These are phyloP conservation scores for Nemania diffusa DNA, from an alignment of 2,329 filamentous ascomycete species.

Conservation along the genomic window DNA sequence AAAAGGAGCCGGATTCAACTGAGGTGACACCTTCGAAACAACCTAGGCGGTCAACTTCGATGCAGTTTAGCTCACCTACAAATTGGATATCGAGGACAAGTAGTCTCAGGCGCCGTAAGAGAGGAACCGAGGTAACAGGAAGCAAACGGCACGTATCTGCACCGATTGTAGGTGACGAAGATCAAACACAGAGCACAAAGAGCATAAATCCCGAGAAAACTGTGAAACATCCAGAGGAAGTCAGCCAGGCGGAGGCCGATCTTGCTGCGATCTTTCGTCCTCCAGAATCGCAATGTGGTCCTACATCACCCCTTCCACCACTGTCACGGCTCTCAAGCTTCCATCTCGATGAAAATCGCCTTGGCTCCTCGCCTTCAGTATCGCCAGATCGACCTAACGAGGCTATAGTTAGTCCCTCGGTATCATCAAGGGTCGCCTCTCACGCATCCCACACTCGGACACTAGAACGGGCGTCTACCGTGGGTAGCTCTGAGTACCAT, in stretches of 20 bases:
- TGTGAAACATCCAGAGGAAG: slow-evolving; percentile 42
- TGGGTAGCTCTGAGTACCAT: slow-evolving; percentile 77
- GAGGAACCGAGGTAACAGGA: slow-evolving; percentile 56
- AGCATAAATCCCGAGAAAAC: slow-evolving; percentile 45
- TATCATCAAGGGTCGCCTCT: slow-evolving; percentile 43
- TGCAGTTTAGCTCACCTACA: slow-evolving; percentile 67
- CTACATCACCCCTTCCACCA: slow-evolving; percentile 67
- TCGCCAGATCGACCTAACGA: slow-evolving; percentile 48
- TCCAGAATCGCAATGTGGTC: slow-evolving; percentile 55
- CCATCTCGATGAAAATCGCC: slow-evolving; percentile 62
- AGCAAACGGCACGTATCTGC: slow-evolving; percentile 65
- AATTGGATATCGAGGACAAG: slow-evolving; percentile 67
- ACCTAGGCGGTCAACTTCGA: slow-evolving; percentile 65
- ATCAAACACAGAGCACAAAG: slow-evolving; percentile 39
- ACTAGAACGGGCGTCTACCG: slow-evolving; percentile 70
- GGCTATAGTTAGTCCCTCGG: slow-evolving; percentile 30
- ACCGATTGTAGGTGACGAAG: slow-evolving; percentile 52
- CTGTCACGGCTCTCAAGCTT: slow-evolving; percentile 65
- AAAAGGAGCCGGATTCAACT: slow-evolving; percentile 43
- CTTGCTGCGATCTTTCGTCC: slow-evolving; percentile 47
- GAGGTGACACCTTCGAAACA: slow-evolving; percentile 58
- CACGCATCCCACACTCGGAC: slow-evolving; percentile 47
- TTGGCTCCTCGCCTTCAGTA: slow-evolving; percentile 58
- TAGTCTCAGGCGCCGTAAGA: slow-evolving; percentile 67
- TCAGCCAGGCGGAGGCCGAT: slow-evolving; percentile 47